Base-by-base conservation (phyloP, 2,329 filamentous ascomycete species). In the Cladophialophora yegresii region DNA sequence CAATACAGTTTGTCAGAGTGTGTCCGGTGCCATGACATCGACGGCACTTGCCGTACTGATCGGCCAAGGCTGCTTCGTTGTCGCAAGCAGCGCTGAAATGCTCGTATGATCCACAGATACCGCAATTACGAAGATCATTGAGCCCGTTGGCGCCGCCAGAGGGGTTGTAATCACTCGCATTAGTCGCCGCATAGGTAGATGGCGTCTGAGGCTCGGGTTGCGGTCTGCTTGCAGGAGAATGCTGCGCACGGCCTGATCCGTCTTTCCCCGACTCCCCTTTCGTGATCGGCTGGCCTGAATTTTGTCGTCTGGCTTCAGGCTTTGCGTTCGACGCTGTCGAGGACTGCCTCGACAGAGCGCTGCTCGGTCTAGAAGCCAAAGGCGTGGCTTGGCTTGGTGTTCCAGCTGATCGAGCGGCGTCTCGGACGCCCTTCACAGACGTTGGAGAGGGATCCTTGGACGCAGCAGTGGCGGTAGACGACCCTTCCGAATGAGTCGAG, bases 81-180 rank as follows among this genome's bases (percentile, higher is more conserved):
- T 82, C 78, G 63, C 80, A 82, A 51, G 78, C 76, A 57, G 74
- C 73, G 1, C 77, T 79, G 67, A 77, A 77, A 68, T 82, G 80
- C 9, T 73, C 69, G 64, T 75, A 76, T 61, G 78, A 81, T 36
- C 80, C 80, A 69, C 80, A 82, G n/a, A 75, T 73, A 3, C 72
- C 75, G 72, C 80, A 82, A 57, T 73, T 76, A 51, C 71, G 72
- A 4, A 72, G 77, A 7, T 77, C 74, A 61, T 82, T 79, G 36
- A 82, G 68, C 16, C 79, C 79, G 63, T 75, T 77, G 8, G 55
- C 43, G 20, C 80, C 80, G 22, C 80, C 80, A 10, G 79, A 79
- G 6, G 78, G 78, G 2, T 75, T 77, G 58, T 76, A 73, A 3
- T 58, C 56, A 13, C 65, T 63, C n/a, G 47, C 13, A 20, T 49